These are phyloP conservation scores for Porodaedalea pini DNA, from an alignment of 1,284 basidiomycete genomes.

Conservation along the genomic window DNA sequence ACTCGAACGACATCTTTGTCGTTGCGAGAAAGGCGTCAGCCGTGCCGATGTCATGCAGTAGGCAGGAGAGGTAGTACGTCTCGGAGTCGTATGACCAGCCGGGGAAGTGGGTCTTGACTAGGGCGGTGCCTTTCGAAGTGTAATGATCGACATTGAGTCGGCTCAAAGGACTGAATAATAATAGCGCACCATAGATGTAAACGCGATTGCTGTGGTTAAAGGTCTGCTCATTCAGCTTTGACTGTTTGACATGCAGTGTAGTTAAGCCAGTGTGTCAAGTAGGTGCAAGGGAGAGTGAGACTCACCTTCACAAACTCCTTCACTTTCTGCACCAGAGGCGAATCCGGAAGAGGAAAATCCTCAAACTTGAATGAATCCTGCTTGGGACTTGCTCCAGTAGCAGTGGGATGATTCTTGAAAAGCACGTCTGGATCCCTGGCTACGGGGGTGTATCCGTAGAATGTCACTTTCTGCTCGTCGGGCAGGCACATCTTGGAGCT, in stretches of 20 bases:
- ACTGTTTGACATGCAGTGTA: constrained; percentile 28
- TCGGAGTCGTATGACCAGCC: constrained; percentile 44
- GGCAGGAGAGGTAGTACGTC: constrained; percentile 51
- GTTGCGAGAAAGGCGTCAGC: constrained; percentile 46
- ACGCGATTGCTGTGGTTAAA: constrained; percentile 52
- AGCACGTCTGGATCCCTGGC: constrained; percentile 47
- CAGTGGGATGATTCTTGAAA: constrained; percentile 47
- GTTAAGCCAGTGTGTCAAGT: neutral
- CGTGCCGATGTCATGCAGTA: constrained; percentile 56
- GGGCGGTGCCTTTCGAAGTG: constrained; percentile 37
- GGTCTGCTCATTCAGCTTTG: constrained; percentile 45
- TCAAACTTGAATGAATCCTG: constrained; percentile 40
- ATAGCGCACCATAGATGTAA: constrained; percentile 42
- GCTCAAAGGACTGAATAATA: neutral
- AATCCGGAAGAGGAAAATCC: constrained; percentile 45
- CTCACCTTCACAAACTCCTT: constrained; percentile 41
- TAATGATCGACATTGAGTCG: neutral
- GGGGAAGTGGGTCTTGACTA: constrained; percentile 48
- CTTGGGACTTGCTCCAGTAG: constrained; percentile 42
- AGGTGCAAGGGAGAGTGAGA: neutral
- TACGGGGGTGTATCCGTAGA: constrained; percentile 50
- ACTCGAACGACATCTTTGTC: constrained; percentile 58
- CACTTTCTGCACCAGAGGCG: constrained; percentile 39
- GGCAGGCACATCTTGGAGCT: no score
- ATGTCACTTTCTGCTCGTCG: constrained; percentile 26